Conservation (phyloP, 1,284 basidiomycete species). For the Cryptococcus sp. region DNA sequence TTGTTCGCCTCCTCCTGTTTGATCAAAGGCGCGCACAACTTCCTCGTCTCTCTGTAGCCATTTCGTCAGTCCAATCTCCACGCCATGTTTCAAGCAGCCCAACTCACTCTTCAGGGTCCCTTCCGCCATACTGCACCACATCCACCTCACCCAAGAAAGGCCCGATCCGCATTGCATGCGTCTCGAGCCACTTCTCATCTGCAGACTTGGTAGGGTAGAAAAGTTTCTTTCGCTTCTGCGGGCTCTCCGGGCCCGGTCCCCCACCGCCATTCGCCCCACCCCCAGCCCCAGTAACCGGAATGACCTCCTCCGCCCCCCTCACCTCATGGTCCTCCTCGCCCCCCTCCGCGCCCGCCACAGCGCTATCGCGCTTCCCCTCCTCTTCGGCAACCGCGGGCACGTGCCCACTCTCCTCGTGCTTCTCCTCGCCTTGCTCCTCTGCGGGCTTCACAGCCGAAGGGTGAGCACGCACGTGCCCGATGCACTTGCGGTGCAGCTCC, state of each 20-base stretch:
- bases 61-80: no score
- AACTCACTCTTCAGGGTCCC: constrained; percentile 79
- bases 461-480: constrained; percentile 70
- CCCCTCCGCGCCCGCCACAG: constrained; percentile 10
- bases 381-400: constrained; percentile 40
- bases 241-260: constrained; percentile 1
- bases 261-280: background rate
- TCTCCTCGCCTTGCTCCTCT: constrained; percentile 51
- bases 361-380: constrained; percentile 44
- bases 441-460: constrained; percentile 29
- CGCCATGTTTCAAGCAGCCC: background rate
- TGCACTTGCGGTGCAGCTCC: constrained; percentile 88
- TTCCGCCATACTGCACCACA: constrained; percentile 79
- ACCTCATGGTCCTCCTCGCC: constrained; percentile 61
- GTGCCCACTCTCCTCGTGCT: constrained; percentile 12
- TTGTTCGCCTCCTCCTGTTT: constrained; percentile 94
- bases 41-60: constrained; percentile 66
- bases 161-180: constrained; percentile 57
- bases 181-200: constrained; percentile 85
- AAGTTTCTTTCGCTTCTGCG: constrained; percentile 6
- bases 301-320: constrained; percentile 43
- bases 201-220: constrained; percentile 33
- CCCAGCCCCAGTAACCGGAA: background rate
- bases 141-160: constrained; percentile 62
- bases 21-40: constrained; percentile 69